Base-by-base conservation (phyloP, 306 rosid species). In the Pyrus bretschneideri region DNA sequence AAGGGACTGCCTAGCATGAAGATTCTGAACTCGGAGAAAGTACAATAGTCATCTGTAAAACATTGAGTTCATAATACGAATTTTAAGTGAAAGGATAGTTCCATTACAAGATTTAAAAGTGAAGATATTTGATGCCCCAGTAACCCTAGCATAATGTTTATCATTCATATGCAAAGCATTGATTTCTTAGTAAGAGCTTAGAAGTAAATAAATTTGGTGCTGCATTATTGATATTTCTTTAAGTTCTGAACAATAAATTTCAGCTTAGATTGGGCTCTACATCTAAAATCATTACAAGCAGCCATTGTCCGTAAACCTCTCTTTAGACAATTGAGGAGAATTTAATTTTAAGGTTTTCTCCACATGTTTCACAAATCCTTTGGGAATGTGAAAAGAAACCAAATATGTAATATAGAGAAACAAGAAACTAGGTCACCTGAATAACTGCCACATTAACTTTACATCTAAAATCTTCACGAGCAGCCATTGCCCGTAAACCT, bases 221-320 rank as follows among this genome's bases (percentile, higher is more conserved):
- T 17, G 55, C 21, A 51, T 51, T 15, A 51, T 51, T 51, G 21
- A 51, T 51, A 51, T 19, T 51, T 51, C 55, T 0, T 51, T 51
- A 17, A 51, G 55, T 51, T 51, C 93, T 89, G 95, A 79, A 87
- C 78, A 67, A 27, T 64, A 70, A 67, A 69, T 59, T 88, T 80
- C 23, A 91, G 89, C 52, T 57, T 77, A 59, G 74, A 78, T 73
- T 79, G 79, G 83, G 33, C 82, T 85, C 70, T 89, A 61, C 19
- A 13, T 81, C 87, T 87, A 74, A 88, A 78, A 76, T 63, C 76
- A 79, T 77, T 61, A 57, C 74, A 82, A 84, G 89, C 91, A 74
- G 72, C 78, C 90, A 89, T 85, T 61, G 74, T 81, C 54, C 91
- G 91, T 46, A 86, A 72, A 85, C 88, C 95, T 65, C 95, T 75